Percentiles rank a stretch among this genome's conserved stretches.
Evolutionary conservation across 768 basidiomycete species (phyloP).

Genomic region (Mrakia blollopis): DNA sequence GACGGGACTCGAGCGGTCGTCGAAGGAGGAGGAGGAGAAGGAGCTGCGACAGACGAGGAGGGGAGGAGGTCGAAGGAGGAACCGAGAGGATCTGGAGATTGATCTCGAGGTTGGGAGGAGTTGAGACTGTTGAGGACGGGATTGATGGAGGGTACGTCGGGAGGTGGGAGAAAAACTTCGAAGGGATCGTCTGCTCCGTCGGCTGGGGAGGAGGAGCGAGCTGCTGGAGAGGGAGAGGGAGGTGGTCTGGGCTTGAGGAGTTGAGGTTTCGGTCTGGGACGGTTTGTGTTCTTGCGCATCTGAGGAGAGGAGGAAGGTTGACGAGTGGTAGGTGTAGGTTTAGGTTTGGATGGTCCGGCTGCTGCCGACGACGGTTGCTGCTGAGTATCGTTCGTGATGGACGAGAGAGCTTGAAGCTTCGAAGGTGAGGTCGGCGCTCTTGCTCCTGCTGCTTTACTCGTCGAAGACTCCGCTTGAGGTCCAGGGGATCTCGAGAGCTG

Average conservation of each 20-base stretch:
- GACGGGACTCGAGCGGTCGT: neutral
- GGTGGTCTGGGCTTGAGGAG: neutral
- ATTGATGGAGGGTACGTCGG: neutral
- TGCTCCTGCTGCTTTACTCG: neutral
- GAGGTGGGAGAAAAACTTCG: neutral
- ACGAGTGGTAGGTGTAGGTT: neutral
- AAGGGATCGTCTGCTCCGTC: neutral
- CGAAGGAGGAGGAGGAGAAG: too few species aligned
- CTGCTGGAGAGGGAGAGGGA: neutral
- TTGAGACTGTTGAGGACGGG: neutral
- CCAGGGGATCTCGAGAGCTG: constrained; percentile 4
- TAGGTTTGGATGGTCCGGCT: neutral
- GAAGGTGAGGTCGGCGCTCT: neutral
- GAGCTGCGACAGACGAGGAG: too few species aligned
- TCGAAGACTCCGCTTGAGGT: neutral
- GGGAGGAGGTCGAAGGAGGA: neutral
- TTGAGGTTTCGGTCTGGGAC: neutral
- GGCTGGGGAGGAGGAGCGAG: neutral
- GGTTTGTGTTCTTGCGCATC: neutral
- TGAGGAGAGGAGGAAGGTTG: neutral
- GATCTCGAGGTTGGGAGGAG: neutral
- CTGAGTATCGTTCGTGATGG: constrained; percentile 8
- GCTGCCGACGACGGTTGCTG: too few species aligned
- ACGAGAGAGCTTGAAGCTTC: neutral
- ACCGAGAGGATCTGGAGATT: neutral